These are phyloP conservation scores for Gaertneriomyces semiglobifer DNA, from an alignment of 192 early-diverging fungal species.

Conservation along the genomic window DNA sequence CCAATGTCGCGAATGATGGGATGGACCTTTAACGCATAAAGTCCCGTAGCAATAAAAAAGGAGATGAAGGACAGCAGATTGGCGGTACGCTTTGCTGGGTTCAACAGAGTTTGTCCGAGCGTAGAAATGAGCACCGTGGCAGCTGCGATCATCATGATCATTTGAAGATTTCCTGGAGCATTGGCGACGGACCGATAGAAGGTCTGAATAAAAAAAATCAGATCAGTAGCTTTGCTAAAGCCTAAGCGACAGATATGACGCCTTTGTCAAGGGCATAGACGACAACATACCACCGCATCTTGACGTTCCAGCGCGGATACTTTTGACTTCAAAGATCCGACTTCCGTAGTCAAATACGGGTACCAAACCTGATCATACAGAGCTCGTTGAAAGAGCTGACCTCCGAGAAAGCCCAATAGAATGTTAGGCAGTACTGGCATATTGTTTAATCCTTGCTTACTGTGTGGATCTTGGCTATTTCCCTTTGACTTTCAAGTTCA, in stretches of 20 bases:
- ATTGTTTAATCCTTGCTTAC: background rate
- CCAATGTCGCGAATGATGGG: conserved; percentile 3
- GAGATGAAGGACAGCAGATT: conserved; percentile 15
- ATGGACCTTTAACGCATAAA: conserved; percentile 4
- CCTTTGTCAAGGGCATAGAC: background rate
- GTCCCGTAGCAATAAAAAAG: conserved; percentile 2
- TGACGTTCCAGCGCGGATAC: conserved; percentile 19
- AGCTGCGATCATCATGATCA: background rate
- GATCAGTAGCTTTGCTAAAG: no score
- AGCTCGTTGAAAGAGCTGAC: conserved; percentile 21
- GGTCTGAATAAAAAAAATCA: background rate
- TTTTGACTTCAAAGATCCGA: conserved; percentile 11
- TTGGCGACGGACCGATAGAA: conserved; percentile 19
- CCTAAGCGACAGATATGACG: no score
- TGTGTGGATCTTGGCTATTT: no score
- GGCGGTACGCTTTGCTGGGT: background rate
- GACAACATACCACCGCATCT: conserved; percentile 19
- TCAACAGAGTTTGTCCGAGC: conserved; percentile 9
- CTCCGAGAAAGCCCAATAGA: conserved; percentile 24
- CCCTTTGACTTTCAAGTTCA: no score
- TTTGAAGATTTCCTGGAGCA: conserved; percentile 8
- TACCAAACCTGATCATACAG: conserved; percentile 21
- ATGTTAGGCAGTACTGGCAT: conserved; percentile 7
- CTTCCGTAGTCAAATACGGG: conserved; percentile 4
- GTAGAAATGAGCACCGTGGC: conserved; percentile 12